Base-by-base conservation (phyloP, 352 stramenopile genomes). In the Blastocystis sp. region DNA sequence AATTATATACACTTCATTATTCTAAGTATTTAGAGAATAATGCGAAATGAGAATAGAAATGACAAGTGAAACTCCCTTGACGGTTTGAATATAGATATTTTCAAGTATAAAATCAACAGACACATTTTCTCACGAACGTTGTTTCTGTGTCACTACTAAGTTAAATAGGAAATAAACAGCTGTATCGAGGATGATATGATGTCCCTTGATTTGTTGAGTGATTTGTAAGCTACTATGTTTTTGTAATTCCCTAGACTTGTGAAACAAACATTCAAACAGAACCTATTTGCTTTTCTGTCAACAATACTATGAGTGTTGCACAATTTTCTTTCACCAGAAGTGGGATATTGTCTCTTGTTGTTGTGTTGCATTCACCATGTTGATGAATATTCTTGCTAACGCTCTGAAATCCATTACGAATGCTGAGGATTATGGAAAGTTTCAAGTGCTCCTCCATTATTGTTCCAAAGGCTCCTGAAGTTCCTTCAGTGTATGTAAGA, bases 351-450 rank as follows among this genome's bases (percentile, higher is more conserved):
- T 34, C 1, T 34, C 30, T 34, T 34, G 30, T 34, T 34, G 30
- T 24, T 65, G 41, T 26, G 41, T 24, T n/a, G 63, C 39, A 1
- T 50, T 79, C 69, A 24, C 50, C 76, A 88, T 99, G 93, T 97
- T 97, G 93, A 99, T 99, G 97, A 98, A 94, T 92, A 96, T 99
- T 92, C 94, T 99, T 90, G 97, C 97, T 91, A 97, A 99, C 94
- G 98, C 95, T 93, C 96, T 99, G 81, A 99, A 99, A 94, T 99
- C 96, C 30, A 98, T 99, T 91, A 98, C 97, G 93, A 99, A 99
- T 93, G 98, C 98, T 87, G 98, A 99, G 93, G 99, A 99, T 95
- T 96, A 97, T 91, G 98, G 98, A 92, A 99, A 99, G 93, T 93
- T 97, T 91, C 98, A 99, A 93, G 97, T 99, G 65, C 93, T 99